Evolutionary conservation across 2,329 filamentous ascomycete genomes (phyloP), one percentile per base, ranked within the genome.

Genomic region (Juglanconis sp.): DNA sequence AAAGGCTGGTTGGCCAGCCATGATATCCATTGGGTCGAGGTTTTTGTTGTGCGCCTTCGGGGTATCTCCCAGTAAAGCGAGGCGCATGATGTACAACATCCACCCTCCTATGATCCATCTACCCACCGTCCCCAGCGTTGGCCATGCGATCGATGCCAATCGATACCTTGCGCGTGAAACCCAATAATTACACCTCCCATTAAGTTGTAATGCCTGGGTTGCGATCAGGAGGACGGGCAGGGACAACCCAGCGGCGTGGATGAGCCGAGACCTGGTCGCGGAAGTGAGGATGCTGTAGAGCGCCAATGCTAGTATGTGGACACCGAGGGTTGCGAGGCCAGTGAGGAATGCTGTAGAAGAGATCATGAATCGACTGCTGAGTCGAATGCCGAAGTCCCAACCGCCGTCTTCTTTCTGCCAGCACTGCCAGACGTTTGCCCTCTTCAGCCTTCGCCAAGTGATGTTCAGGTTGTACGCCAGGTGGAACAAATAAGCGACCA

Each of bases 391-490:
- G 46, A 60, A 60, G 13, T 42, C 58, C 46, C 46, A 48, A 24
- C 50, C 42, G 4, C 44, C 48, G 1, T 55, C 47, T 1, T 51
- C 49, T 13, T 17, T 31, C 24, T 60, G 36, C 40, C 56, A 32
- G 46, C 17, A 31, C 55, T 42, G 24, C 24, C 17, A 57, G n/a
- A 60, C 24, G 4, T 44, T 11, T 3, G 46, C 30, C 10, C 44
- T 60, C 35, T 47, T 60, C 46, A 63, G 47, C 11, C 57, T 51
- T 4, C 53, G 35, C 46, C 48, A 60, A 10, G 36, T 55, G 7
- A 57, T 47, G 4, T 48, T 49, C 13, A 51, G 10, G 40, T 60
- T 53, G 34, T 63, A 63, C 15, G n/a, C 57, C 50, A 63, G 24
- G 6, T 63, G 53, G 54, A 63, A 60, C 30, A 52, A 0, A 15